These are phyloP conservation scores for Vigna radiata DNA, from an alignment of 306 rosid species.

Conservation along the genomic window DNA sequence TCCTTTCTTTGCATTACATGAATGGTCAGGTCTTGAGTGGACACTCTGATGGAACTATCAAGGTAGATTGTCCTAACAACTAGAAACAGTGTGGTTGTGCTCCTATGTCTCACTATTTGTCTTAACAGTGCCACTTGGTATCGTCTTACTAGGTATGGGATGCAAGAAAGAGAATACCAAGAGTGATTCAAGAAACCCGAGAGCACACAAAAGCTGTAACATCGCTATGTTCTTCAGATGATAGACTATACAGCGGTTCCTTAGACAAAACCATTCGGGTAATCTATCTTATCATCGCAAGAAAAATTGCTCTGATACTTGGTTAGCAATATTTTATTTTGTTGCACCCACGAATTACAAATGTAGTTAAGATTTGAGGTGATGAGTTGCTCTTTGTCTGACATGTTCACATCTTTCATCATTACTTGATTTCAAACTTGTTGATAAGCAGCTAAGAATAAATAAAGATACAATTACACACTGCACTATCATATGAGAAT, in stretches of 20 bases:
- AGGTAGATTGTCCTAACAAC: slow-evolving; percentile 60
- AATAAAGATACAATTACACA: too few species aligned
- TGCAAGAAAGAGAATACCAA: slow-evolving; percentile 63
- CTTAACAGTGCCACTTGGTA: slow-evolving; percentile 28
- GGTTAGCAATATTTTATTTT: slow-evolving; percentile 13
- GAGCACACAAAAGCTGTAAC: slow-evolving; percentile 90
- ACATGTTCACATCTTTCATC: slow-evolving; percentile 17
- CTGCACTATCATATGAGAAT: too few species aligned
- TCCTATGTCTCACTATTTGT: slow-evolving; percentile 1
- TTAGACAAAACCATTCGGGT: slow-evolving; percentile 93
- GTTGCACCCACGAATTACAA: not conserved
- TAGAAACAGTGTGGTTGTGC: slow-evolving; percentile 7
- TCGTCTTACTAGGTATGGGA: slow-evolving; percentile 80
- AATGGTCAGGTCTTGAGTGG: slow-evolving; percentile 80
- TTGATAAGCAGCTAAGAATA: slow-evolving; percentile 14
- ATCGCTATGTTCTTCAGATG: slow-evolving; percentile 67
- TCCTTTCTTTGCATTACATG: slow-evolving; percentile 68
- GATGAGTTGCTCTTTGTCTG: not conserved
- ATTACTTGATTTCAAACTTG: slow-evolving; percentile 5
- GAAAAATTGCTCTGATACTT: slow-evolving; percentile 27
- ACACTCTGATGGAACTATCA: slow-evolving; percentile 94
- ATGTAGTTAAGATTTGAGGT: slow-evolving; percentile 26
- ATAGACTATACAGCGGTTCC: slow-evolving; percentile 82
- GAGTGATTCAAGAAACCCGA: slow-evolving; percentile 81
- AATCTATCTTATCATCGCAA: slow-evolving; percentile 35